phyloP scores from a whole-genome alignment of 306 rosid species.

The Fragaria nilgerrensis region DNA sequence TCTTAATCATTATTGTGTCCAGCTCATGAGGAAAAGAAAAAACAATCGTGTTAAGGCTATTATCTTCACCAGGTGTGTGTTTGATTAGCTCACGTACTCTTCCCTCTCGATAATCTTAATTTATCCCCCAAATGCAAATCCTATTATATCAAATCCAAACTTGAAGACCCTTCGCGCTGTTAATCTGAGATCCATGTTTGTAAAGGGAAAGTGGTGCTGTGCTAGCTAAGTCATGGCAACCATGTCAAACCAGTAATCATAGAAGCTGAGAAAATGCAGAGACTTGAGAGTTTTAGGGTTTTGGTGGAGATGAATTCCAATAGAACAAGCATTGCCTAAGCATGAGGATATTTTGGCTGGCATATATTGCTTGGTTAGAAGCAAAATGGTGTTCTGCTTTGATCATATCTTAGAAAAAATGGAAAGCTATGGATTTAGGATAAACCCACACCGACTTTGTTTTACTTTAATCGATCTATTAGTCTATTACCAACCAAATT shows the following conservation, averaged over 20 bases:
- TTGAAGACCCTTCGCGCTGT: neutral
- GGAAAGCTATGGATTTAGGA: conserved; percentile 18
- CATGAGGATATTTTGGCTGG: neutral
- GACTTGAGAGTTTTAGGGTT: neutral
- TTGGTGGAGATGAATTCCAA: neutral
- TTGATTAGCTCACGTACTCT: conserved; percentile 3
- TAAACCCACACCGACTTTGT: conserved; percentile 30
- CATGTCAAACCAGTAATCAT: conserved; percentile 1
- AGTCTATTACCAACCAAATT: neutral
- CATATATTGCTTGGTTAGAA: neutral
- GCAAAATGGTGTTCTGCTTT: neutral
- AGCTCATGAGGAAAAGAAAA: conserved; percentile 8
- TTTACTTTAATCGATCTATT: neutral
- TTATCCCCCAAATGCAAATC: neutral
- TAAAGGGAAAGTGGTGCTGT: conserved; percentile 3
- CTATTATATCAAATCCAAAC: neutral
- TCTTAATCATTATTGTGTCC: conserved; percentile 5
- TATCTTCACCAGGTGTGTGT: neutral
- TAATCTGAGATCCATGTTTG: neutral
- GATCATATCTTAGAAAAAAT: neutral
- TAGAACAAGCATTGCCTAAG: conserved; percentile 7
- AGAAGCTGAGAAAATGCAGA: neutral
- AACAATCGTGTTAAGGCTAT: too few species aligned
- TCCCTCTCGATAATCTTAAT: neutral
- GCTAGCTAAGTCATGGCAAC: conserved; percentile 1